Percentiles rank a stretch among this genome's conserved stretches.
Conservation (phyloP, 2,329 filamentous ascomycete genomes). For the Phialocephala sp. region DNA sequence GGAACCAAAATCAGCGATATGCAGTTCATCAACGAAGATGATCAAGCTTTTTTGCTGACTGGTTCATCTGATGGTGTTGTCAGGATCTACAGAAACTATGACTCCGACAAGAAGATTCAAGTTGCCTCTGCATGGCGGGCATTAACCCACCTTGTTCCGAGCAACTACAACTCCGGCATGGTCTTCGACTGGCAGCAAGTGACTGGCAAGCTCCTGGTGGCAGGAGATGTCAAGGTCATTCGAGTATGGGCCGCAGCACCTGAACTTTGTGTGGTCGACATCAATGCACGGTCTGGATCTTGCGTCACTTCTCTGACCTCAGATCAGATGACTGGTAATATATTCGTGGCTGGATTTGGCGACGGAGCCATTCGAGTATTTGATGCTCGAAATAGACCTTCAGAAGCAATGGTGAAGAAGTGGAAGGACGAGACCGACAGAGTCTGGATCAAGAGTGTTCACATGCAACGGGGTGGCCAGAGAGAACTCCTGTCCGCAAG, state of each 20-base stretch:
- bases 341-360: slow-evolving; percentile 95
- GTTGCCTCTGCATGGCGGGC: slow-evolving; percentile 92
- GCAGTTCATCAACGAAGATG: slow-evolving; percentile 98
- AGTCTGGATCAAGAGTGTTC: slow-evolving; percentile 94
- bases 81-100: slow-evolving; percentile 92
- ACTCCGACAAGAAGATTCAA: slow-evolving; percentile 75
- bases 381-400: slow-evolving; percentile 82
- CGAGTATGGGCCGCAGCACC: slow-evolving; percentile 94
- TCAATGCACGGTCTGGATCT: slow-evolving; percentile 90
- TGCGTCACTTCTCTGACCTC: slow-evolving; percentile 96
- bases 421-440: slow-evolving; percentile 89
- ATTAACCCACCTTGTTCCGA: slow-evolving; percentile 90
- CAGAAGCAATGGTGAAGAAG: slow-evolving; percentile 91
- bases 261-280: slow-evolving; percentile 91
- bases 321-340: slow-evolving; percentile 95
- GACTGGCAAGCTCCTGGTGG: slow-evolving; percentile 92
- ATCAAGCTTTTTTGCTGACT: slow-evolving; percentile 92
- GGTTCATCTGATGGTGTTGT: slow-evolving; percentile 95
- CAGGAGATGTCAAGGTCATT: slow-evolving; percentile 94
- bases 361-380: slow-evolving; percentile 95
- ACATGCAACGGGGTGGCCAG: slow-evolving; percentile 94
- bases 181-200: slow-evolving; percentile 99
- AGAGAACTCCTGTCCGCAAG: slow-evolving; percentile 90
- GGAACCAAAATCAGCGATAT: slow-evolving; percentile 94
- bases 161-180: slow-evolving; percentile 91